Conservation (phyloP, 805 yeast genomes). For the Komagataella populi region DNA sequence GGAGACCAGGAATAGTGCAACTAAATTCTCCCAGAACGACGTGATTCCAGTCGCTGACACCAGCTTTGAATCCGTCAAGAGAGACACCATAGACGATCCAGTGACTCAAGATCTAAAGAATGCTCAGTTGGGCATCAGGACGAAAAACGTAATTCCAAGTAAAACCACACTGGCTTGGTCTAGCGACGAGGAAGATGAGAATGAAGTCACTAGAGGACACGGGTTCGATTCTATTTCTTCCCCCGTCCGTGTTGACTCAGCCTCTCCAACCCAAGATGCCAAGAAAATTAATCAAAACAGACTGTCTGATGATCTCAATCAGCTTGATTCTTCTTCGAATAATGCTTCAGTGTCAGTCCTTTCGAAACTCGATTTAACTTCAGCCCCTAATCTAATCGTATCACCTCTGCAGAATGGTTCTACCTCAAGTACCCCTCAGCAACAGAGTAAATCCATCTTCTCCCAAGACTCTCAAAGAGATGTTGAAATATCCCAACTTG, state of each 20-base stretch:
- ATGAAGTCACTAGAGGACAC: background rate
- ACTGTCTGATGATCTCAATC: background rate
- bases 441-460: background rate
- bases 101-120: background rate
- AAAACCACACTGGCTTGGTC: conserved; percentile 83
- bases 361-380: background rate
- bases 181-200: conserved; percentile 50
- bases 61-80: conserved; percentile 8
- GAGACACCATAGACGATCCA: conserved; percentile 3
- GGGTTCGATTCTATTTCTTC: background rate
- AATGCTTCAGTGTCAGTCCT: background rate
- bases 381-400: background rate
- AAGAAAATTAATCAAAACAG: background rate
- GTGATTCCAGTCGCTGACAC: background rate
- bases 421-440: background rate
- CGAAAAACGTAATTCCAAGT: conserved; percentile 68
- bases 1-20: background rate
- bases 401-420: background rate
- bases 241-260: background rate
- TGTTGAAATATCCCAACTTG: background rate
- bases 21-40: background rate
- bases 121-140: conserved; percentile 25
- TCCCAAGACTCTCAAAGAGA: background rate
- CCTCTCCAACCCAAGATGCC: background rate
- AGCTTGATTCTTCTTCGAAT: background rate